Conservation (phyloP, 179 eudicot genomes). For the Heliamphora pulchella region DNA sequence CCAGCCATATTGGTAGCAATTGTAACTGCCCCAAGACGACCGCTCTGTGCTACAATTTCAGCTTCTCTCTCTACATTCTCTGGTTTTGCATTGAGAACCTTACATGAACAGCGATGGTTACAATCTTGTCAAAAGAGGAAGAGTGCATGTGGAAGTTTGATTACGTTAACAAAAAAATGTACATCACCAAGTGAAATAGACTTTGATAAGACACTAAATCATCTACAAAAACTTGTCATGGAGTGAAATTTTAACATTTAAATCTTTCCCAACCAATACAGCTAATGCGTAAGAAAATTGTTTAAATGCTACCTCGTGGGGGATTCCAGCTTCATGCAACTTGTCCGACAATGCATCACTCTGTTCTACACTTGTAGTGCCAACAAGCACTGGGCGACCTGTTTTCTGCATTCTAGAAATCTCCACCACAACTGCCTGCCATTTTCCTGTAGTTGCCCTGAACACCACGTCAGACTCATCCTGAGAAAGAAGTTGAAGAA, state of each 20-base stretch:
- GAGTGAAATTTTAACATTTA: not conserved
- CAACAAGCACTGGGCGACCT: constrained; percentile 97
- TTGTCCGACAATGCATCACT: constrained; percentile 84
- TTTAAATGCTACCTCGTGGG: constrained; percentile 68
- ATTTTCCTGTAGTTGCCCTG: constrained; percentile 80
- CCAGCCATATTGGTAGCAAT: constrained; percentile 99
- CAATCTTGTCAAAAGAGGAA: constrained; percentile 9
- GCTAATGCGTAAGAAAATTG: not conserved
- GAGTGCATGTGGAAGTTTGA: constrained; percentile 2
- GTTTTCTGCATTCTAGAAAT: constrained; percentile 94
- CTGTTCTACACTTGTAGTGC: constrained; percentile 97
- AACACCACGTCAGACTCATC: constrained; percentile 99
- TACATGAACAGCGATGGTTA: constrained; percentile 15
- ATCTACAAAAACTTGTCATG: not conserved
- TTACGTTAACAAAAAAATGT: constrained; percentile 2
- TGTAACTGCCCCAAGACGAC: constrained; percentile 96
- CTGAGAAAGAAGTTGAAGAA: constrained; percentile 33
- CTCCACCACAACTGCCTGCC: constrained; percentile 95
- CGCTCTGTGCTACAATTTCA: constrained; percentile 99
- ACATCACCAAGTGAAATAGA: not conserved
- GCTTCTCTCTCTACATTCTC: constrained; percentile 99
- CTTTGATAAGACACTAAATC: constrained; percentile 7
- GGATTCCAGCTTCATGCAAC: constrained; percentile 75
- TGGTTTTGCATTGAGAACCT: constrained; percentile 98
- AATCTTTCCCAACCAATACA: not conserved